Conservation (phyloP, 1,284 basidiomycete species). For the Ceratobasidium sp. region DNA sequence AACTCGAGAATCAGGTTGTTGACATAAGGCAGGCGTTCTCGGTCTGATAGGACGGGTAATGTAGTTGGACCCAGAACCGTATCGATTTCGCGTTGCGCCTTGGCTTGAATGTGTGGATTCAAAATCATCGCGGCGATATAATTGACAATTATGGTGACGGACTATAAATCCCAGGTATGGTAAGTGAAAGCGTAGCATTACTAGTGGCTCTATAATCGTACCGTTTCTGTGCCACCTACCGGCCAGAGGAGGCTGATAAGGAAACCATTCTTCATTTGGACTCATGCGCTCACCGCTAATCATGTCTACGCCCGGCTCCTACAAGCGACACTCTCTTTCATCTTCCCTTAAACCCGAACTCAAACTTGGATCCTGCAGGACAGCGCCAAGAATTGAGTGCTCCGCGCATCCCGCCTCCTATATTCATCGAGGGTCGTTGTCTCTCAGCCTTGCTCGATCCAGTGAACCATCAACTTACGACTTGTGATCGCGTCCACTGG, state of each 20-base stretch:
- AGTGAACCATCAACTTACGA: no score
- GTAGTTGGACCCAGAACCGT: constrained; percentile 4
- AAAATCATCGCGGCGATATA: constrained; percentile 37
- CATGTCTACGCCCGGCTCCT: no score
- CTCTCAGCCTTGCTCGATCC: no score
- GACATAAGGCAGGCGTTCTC: constrained; percentile 31
- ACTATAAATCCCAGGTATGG: neutral
- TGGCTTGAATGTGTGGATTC: constrained; percentile 25
- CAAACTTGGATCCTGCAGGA: no score
- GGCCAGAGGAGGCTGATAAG: no score
- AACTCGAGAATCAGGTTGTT: constrained; percentile 29
- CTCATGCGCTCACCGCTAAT: no score
- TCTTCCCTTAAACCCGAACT: no score
- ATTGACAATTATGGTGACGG: neutral
- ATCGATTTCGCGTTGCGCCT: constrained; percentile 24
- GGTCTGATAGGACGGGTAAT: constrained; percentile 23
- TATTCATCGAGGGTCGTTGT: no score
- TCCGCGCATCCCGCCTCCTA: no score
- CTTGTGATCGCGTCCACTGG: neutral
- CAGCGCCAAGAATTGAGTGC: no score
- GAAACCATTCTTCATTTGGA: no score
- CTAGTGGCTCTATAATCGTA: neutral
- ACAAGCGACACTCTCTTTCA: no score
- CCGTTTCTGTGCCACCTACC: constrained; percentile 14
- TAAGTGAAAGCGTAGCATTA: neutral